Conservation (phyloP, 164 flowering plant genomes). For the Annona squamosa region DNA sequence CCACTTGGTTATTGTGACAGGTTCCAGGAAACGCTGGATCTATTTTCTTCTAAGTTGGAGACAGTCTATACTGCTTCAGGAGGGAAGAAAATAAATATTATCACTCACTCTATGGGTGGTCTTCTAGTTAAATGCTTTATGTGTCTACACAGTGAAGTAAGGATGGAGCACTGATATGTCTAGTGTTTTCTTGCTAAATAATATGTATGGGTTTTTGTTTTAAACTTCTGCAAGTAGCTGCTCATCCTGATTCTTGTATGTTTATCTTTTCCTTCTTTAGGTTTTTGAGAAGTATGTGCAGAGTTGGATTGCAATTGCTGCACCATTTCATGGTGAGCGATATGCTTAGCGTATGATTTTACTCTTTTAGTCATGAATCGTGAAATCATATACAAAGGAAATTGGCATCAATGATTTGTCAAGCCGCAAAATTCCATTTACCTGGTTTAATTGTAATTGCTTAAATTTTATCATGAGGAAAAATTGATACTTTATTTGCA, state of each 20-base stretch:
- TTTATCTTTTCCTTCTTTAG: slow-evolving; percentile 28
- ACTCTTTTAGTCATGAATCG: not conserved
- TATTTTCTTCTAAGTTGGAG: slow-evolving; percentile 71
- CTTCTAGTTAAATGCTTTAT: slow-evolving; percentile 92
- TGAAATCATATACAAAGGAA: not conserved
- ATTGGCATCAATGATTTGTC: not conserved
- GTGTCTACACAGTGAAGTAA: slow-evolving; percentile 80
- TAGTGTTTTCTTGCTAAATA: not conserved
- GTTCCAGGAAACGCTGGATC: slow-evolving; percentile 64
- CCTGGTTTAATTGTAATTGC: not conserved
- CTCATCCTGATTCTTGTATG: not conserved
- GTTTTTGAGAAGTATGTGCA: slow-evolving; percentile 93
- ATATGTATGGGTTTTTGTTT: not conserved
- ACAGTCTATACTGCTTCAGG: slow-evolving; percentile 73
- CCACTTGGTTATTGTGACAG: slow-evolving; percentile 29
- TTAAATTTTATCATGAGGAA: not conserved
- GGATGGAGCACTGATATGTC: not conserved
- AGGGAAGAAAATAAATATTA: slow-evolving; percentile 71
- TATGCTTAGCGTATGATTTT: not conserved
- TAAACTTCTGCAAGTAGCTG: not conserved
- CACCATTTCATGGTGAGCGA: slow-evolving; percentile 80
- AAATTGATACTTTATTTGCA: not conserved
- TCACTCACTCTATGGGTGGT: slow-evolving; percentile 99
- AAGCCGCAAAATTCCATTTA: too few relatives aligned
- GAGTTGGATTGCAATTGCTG: slow-evolving; percentile 97